Percentiles rank a stretch among this genome's conserved stretches.
Conservation (phyloP, 352 stramenopile genomes). For the Phytophthora tubulina region DNA sequence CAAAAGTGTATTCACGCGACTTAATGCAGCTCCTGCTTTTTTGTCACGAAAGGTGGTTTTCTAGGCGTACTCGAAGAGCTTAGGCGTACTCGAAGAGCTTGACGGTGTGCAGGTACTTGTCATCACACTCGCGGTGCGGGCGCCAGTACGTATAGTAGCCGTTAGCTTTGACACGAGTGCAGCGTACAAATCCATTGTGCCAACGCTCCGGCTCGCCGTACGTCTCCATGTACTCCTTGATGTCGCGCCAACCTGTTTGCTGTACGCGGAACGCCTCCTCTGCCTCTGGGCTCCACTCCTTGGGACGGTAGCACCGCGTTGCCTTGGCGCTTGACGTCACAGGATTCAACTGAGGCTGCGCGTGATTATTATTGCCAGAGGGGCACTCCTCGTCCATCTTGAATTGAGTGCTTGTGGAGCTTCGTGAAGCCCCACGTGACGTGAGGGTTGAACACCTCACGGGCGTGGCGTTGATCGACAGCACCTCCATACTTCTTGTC, state of each 20-base stretch:
- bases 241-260: slow-evolving; percentile 75
- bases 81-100: slow-evolving; percentile 86
- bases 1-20: slow-evolving; percentile 29
- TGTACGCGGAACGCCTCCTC: slow-evolving; percentile 85
- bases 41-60: background rate
- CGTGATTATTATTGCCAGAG: slow-evolving; percentile 34
- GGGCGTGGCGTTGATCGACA: slow-evolving; percentile 48
- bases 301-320: slow-evolving; percentile 68
- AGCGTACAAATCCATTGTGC: slow-evolving; percentile 81
- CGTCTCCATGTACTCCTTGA: slow-evolving; percentile 86
- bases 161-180: slow-evolving; percentile 84
- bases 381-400: slow-evolving; percentile 67
- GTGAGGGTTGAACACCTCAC: slow-evolving; percentile 48
- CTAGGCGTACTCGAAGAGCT: slow-evolving; percentile 80
- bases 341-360: slow-evolving; percentile 36
- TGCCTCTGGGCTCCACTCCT: slow-evolving; percentile 73
- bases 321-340: slow-evolving; percentile 65
- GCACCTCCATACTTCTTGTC: slow-evolving; percentile 36
- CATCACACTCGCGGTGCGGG: slow-evolving; percentile 75
- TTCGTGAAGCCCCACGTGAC: slow-evolving; percentile 47
- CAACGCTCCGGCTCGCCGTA: slow-evolving; percentile 80
- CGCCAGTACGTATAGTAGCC: slow-evolving; percentile 89
- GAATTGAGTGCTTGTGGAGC: slow-evolving; percentile 46
- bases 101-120: slow-evolving; percentile 84
- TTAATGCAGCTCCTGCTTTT: slow-evolving; percentile 17